These are phyloP conservation scores for Gamarada debralockiae DNA, from an alignment of 495 filamentous ascomycete genomes.

Conservation along the genomic window DNA sequence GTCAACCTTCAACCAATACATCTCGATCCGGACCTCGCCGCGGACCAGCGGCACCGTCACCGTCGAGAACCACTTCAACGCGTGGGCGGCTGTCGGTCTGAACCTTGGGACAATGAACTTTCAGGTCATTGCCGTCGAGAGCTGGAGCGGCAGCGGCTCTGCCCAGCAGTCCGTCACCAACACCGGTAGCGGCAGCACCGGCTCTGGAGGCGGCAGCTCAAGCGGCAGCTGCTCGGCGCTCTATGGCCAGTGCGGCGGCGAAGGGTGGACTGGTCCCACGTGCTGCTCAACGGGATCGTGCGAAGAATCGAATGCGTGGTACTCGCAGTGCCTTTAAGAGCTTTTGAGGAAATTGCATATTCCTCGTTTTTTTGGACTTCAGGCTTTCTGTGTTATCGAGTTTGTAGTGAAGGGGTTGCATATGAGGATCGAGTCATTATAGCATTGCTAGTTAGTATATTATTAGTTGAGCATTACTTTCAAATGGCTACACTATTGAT, in stretches of 20 bases:
- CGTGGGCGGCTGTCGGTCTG: constrained; percentile 30
- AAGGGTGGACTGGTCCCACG: constrained; percentile 7
- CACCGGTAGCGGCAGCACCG: not conserved
- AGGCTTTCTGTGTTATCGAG: too few relatives aligned
- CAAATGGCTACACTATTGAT: too few relatives aligned
- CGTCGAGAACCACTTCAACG: constrained; percentile 28
- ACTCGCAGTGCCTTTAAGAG: constrained; percentile 1
- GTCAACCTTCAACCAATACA: constrained; percentile 54
- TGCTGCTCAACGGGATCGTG: not conserved
- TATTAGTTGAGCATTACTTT: too few relatives aligned
- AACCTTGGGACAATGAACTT: constrained; percentile 24
- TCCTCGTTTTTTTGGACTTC: too few relatives aligned
- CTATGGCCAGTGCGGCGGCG: constrained; percentile 11
- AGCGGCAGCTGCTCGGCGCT: not conserved
- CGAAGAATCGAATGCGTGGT: not conserved
- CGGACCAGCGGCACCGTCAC: constrained; percentile 33
- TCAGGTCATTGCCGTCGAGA: not conserved
- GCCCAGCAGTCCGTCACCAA: not conserved
- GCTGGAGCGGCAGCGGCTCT: not conserved
- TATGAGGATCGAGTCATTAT: too few relatives aligned
- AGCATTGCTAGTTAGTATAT: too few relatives aligned
- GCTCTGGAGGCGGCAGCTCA: not conserved
- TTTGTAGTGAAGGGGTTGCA: too few relatives aligned
- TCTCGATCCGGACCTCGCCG: constrained; percentile 43
- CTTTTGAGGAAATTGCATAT: too few relatives aligned